Evolutionary conservation across 345 rosid genomes (phyloP), one percentile per base, ranked within the genome.

Genomic region (Arabis hirsuta): DNA sequence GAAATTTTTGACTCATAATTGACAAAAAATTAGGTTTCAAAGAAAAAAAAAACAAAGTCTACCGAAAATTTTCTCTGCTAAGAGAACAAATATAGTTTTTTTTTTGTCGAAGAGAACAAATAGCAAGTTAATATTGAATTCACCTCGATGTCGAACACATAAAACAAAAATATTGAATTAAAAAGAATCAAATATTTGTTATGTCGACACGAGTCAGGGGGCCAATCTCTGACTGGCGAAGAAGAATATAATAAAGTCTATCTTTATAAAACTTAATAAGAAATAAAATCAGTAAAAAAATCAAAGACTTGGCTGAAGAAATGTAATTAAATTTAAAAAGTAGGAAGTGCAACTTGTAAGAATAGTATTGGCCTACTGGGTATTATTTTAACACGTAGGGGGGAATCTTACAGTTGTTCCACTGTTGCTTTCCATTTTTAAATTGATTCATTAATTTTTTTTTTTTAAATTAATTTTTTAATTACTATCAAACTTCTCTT

Each of bases 331-430:
- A 5, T 29, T 29, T 29, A 16, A 52, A 67, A 10, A 53, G 73
- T 67, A 42, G 51, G 63, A 44, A 44, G 16, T 43, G 73, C 57
- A 67, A 60, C 63, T 74, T 67, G 73, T 75, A 75, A 67, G 58
- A 68, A 38, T 4, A 34, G 22, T 62, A 69, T 69, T 76, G n/a
- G n/a, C n/a, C n/a, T n/a, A n/a, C n/a, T n/a, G 54, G 74, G 20
- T 5, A 76, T 54, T 76, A 76, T 54, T 76, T 62, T 76, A 76
- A 62, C 74, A 62, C 65, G 74, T 55, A 62, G 45, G 54, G 54
- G 38, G 20, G 79, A 62, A 76, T 76, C 70, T 76, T 69, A 76
- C 79, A 54, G 79, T 76, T 76, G 79, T 76, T 69, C 71, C 71
- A 69, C 65, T 69, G 52, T 54, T 48, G 52, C 57, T 69, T 54